Evolutionary conservation across 345 rosid species (phyloP).

Genomic region (Eucalyptus pauciflora): DNA sequence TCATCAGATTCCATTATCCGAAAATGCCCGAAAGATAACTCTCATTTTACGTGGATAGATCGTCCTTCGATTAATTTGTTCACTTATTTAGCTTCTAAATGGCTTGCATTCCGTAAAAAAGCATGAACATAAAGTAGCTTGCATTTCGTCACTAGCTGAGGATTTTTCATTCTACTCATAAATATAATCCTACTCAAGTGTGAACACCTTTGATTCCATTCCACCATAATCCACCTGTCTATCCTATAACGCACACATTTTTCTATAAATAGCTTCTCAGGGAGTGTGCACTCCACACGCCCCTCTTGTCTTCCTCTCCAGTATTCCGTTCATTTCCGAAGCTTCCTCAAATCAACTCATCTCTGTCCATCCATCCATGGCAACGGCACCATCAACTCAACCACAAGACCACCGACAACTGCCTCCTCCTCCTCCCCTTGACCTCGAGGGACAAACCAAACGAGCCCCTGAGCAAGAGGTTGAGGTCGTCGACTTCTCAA

Average conservation of each 20-base stretch:
- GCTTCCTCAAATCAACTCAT: neutral
- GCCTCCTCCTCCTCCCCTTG: neutral
- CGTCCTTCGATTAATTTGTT: neutral
- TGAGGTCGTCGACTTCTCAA: slow-evolving; percentile 27
- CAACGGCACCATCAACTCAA: neutral
- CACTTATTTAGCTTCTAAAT: neutral
- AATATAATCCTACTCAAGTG: neutral
- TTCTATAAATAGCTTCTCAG: neutral
- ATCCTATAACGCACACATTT: neutral
- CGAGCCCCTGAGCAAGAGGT: neutral
- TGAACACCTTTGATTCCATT: neutral
- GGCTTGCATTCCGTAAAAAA: neutral
- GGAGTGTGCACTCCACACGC: neutral
- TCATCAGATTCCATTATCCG: neutral
- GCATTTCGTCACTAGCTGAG: neutral
- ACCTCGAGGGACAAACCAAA: neutral
- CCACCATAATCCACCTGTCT: neutral
- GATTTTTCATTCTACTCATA: neutral
- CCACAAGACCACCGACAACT: neutral
- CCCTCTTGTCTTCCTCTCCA: neutral
- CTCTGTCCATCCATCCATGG: neutral
- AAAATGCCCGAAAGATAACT: neutral
- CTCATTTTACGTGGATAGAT: neutral
- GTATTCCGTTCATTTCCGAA: neutral
- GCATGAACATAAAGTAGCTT: neutral